Conservation (phyloP, 1,284 basidiomycete species). For the Irpex sp. region DNA sequence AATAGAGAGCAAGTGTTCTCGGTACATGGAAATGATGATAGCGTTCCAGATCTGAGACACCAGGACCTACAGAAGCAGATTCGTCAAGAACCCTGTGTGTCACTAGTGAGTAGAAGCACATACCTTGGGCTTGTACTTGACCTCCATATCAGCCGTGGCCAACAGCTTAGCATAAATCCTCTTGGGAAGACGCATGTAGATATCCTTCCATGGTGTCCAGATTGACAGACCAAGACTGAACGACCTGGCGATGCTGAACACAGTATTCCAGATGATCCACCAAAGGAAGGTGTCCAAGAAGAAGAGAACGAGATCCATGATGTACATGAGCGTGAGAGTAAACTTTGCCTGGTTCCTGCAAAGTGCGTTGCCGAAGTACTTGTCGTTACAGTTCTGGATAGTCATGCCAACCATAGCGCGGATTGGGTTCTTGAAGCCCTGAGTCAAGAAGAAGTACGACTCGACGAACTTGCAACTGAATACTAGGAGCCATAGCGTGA, state of each 20-base stretch:
- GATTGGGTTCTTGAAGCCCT: conserved; percentile 90
- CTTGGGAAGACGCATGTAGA: conserved; percentile 90
- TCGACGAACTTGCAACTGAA: conserved; percentile 94
- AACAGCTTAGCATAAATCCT: conserved; percentile 92
- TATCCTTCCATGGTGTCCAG: conserved; percentile 97
- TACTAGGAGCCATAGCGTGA: conserved; percentile 82
- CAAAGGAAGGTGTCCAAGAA: conserved; percentile 98
- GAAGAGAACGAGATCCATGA: conserved; percentile 93
- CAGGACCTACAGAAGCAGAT: conserved; percentile 66
- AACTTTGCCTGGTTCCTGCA: conserved; percentile 91
- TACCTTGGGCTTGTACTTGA: conserved; percentile 96
- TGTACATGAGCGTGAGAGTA: conserved; percentile 91
- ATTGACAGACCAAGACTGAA: conserved; percentile 90
- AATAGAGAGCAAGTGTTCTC: conserved; percentile 93
- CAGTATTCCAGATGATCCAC: conserved; percentile 97
- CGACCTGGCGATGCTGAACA: conserved; percentile 87
- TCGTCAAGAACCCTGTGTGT: background rate
- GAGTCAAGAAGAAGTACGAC: conserved; percentile 93
- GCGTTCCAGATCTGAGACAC: conserved; percentile 99
- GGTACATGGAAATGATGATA: conserved; percentile 99
- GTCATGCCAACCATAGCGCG: conserved; percentile 92
- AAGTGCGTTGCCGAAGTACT: conserved; percentile 74
- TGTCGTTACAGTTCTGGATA: conserved; percentile 83
- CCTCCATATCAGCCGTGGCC: conserved; percentile 89
- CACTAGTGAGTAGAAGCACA: conserved; percentile 14